These are phyloP conservation scores for Phytophthora uliginosa DNA, from an alignment of 352 stramenopile genomes.

Conservation along the genomic window DNA sequence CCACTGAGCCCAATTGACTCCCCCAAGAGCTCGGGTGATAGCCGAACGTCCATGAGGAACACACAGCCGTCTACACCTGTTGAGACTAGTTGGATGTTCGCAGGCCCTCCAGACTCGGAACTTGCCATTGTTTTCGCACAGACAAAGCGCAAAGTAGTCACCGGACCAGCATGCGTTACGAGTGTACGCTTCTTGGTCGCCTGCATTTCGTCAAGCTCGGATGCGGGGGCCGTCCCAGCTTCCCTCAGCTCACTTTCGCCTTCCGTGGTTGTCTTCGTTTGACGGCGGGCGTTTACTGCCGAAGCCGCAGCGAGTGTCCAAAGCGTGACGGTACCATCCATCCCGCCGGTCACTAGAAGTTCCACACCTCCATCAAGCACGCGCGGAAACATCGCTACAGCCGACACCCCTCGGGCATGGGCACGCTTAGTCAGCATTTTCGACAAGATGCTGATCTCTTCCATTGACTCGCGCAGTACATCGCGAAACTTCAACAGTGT, in stretches of 20 bases:
- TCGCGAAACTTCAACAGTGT: constrained; percentile 68
- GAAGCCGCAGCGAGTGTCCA: constrained; percentile 66
- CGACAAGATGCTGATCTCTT: constrained; percentile 55
- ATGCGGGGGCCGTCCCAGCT: not conserved
- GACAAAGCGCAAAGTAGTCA: constrained; percentile 73
- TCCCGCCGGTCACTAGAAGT: constrained; percentile 69
- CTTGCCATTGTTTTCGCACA: constrained; percentile 14
- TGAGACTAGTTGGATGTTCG: constrained; percentile 64
- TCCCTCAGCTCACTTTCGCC: constrained; percentile 8
- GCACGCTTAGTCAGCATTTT: constrained; percentile 66
- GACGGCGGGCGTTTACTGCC: constrained; percentile 12
- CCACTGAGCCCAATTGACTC: constrained; percentile 29
- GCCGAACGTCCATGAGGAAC: constrained; percentile 70
- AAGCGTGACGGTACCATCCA: constrained; percentile 73
- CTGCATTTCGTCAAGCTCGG: constrained; percentile 70
- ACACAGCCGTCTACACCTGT: constrained; percentile 73
- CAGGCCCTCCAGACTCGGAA: constrained; percentile 20
- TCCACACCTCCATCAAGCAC: constrained; percentile 59
- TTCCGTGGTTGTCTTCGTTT: constrained; percentile 8
- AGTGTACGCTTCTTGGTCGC: constrained; percentile 79
- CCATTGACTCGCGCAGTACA: constrained; percentile 55
- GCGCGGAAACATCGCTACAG: constrained; percentile 55
- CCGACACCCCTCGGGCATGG: constrained; percentile 65
- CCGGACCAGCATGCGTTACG: constrained; percentile 56
- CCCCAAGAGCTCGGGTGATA: constrained; percentile 39